These are phyloP conservation scores for Penicillium cinerascens DNA, from an alignment of 495 filamentous ascomycete species.

Conservation along the genomic window DNA sequence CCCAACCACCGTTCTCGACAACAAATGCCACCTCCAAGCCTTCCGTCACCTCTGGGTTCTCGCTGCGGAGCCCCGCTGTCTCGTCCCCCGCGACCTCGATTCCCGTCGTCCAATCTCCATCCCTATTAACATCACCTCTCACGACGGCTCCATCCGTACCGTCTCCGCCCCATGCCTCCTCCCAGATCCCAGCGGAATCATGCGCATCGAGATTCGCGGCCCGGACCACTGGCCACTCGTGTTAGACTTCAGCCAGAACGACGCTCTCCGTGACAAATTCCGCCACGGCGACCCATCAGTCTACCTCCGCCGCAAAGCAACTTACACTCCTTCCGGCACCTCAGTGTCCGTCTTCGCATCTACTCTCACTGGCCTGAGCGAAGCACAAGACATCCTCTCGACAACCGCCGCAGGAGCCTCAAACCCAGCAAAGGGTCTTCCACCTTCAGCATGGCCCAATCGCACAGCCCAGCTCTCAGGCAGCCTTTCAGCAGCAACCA, in stretches of 20 bases:
- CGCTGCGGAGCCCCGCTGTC: constrained; percentile 83
- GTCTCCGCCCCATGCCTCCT: constrained; percentile 73
- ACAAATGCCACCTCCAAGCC: constrained; percentile 90
- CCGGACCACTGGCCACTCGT: constrained; percentile 81
- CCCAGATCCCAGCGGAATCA: constrained; percentile 69
- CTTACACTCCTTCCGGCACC: constrained; percentile 57
- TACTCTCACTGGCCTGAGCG: constrained; percentile 53
- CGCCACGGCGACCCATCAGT: constrained; percentile 65
- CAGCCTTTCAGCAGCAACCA: constrained; percentile 29
- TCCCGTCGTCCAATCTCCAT: constrained; percentile 73
- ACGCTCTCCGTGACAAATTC: constrained; percentile 65
- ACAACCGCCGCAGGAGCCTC: constrained; percentile 17
- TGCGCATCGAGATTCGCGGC: constrained; percentile 61
- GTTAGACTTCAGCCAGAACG: constrained; percentile 69
- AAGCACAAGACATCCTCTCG: constrained; percentile 39
- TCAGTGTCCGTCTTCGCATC: constrained; percentile 65
- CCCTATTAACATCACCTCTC: constrained; percentile 59
- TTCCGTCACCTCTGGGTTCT: constrained; percentile 98
- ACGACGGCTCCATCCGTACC: constrained; percentile 41
- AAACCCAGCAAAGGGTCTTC: constrained; percentile 31
- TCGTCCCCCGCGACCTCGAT: constrained; percentile 79
- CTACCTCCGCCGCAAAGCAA: constrained; percentile 75
- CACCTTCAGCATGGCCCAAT: constrained; percentile 26
- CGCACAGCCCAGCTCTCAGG: constrained; percentile 17
- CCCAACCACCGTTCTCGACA: constrained; percentile 83